Evolutionary conservation across 2,329 filamentous ascomycete species (phyloP), one percentile per base, ranked within the genome.

Genomic region (Arthrinium phaeospermum): DNA sequence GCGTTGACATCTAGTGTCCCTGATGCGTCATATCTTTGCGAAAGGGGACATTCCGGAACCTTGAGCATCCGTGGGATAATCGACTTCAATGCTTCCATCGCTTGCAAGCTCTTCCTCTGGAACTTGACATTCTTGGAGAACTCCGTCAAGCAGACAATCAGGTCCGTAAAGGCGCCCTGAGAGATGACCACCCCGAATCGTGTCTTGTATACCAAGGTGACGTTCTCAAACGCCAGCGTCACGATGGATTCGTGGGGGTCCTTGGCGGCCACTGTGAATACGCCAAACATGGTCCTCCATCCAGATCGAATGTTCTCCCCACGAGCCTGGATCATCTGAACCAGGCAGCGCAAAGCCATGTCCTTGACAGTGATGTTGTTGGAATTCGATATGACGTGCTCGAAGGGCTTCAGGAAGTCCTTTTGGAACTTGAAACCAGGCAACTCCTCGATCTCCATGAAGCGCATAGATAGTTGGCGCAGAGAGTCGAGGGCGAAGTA

Each of bases 401-500:
- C 96, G 78, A 99, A 99, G 0, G 97, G 96, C 83, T 98, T 98
- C 71, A 99, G 85, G 81, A 99, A 99, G 81, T 99, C 96, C 81
- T 99, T 99, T 79, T 99, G 96, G 80, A 99, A 99, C 82, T 98
- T 98, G 89, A 99, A 99, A 79, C 97, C 96, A 0, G 96, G 94
- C 76, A 99, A 84, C 82, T 99, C 96, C 81, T 98, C 96, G 73
- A 98, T 95, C 82, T 99, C 96, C 93, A 99, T 94, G 80, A 99
- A 99, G 24, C 95, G 93, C 95, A 99, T 98, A 0, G 96, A 98
- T 53, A 99, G 85, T 81, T 99, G 96, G 53, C 97, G 91, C 64
- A 99, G 84, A 3, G 96, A 98, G 84, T 99, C 97, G 41, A 99
- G 88, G 4, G 96, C 96, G 79, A 99, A 99, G 84, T 97, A 98